Evolutionary conservation across 441 rosid genomes (phyloP), one percentile per base, ranked within the genome.

Genomic region (Erysimum cheiri): DNA sequence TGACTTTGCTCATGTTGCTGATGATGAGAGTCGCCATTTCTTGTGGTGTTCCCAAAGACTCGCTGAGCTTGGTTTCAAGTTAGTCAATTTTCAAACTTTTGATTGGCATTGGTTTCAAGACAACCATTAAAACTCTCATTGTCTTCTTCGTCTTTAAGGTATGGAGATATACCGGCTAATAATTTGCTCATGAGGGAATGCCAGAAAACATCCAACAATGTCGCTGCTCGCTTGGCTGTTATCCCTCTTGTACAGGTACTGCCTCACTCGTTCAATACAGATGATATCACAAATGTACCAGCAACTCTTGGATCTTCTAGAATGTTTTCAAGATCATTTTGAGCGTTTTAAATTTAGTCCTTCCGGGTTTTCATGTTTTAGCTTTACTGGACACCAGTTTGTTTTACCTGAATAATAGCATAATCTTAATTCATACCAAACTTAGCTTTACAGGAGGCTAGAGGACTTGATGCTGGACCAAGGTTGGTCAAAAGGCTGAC

Each of bases 381-480:
- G 28, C 28, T 12, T 19, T 33, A 57, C 56, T 13, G 32, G 37
- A 35, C 5, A 61, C 44, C 36, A 47, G 13, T 39, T 12, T 47
- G 14, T 35, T 63, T 24, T 29, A 36, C 64, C 35, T 13, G 7
- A 11, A 5, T 12, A 15, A 26, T 56, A n/a, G 60, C 19, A 6
- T 55, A 3, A 39, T 52, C 19, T 4, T 55, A 5, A 39, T 52
- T 36, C 66, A 19, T 56, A 46, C 40, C 35, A 56, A 8, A 58
- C 55, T 10, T 50, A 56, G 64, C 5, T 53, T 14, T 66, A 46
- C 71, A 93, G 98, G 98, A 91, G 79, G 98, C 97, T 46, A 82
- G 97, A 77, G 98, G 96, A 53, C 98, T 93, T 75, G 96, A 93
- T 80, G 97, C 98, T 73, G 98, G 97, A 69, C 97, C 97, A 52